Evolutionary conservation across 202 grass and related monocot genomes (phyloP).

Genomic region (Thinopyrum obtusiflorum): DNA sequence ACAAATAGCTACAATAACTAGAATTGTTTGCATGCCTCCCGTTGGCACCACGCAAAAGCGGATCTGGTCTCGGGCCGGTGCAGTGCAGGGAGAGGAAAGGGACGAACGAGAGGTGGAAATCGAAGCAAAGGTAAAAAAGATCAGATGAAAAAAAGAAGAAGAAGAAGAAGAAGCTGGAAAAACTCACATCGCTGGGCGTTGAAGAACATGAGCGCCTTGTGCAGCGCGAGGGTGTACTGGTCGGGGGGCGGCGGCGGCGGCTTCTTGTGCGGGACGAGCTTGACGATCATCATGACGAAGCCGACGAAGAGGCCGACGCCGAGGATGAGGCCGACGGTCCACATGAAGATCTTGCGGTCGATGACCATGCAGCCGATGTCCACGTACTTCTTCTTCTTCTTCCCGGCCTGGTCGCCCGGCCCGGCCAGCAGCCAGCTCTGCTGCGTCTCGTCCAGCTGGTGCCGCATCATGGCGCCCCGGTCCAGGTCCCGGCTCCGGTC

Average conservation of each 20-base stretch:
- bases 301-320: slow-evolving; percentile 81
- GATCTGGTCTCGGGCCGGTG: slow-evolving; percentile 30
- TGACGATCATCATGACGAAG: slow-evolving; percentile 88
- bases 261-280: slow-evolving; percentile 78
- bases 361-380: slow-evolving; percentile 85
- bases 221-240: slow-evolving; percentile 79
- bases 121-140: background rate
- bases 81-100: background rate
- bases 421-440: slow-evolving; percentile 96
- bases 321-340: slow-evolving; percentile 77
- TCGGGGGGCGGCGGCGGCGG: slow-evolving; percentile 63
- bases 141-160: no score
- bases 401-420: slow-evolving; percentile 63
- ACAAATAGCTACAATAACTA: background rate
- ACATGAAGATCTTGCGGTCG: slow-evolving; percentile 90
- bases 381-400: slow-evolving; percentile 85
- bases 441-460: slow-evolving; percentile 85
- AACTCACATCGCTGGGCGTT: slow-evolving; percentile 92
- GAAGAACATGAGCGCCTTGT: slow-evolving; percentile 99
- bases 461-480: slow-evolving; percentile 77
- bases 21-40: slow-evolving; percentile 18
- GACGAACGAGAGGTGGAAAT: background rate
- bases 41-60: background rate
- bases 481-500: slow-evolving; percentile 92
- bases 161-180: background rate